phyloP scores from a whole-genome alignment of 352 stramenopile species.

The Salisapilia sapeloensis region DNA sequence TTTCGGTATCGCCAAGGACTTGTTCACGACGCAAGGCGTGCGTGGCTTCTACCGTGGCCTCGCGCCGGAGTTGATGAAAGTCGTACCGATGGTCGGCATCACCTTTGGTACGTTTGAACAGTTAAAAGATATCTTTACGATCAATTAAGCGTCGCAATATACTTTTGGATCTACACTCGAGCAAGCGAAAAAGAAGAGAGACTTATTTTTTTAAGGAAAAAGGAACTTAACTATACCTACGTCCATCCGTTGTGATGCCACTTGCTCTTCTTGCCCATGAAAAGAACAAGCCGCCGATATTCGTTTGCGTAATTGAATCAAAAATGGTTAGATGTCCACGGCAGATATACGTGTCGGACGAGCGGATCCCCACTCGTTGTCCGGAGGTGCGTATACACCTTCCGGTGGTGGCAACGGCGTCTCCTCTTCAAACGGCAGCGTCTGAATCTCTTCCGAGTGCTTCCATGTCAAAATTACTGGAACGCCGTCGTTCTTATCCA shows the following conservation, averaged over 20 bases:
- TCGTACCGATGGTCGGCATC: slow-evolving; percentile 93
- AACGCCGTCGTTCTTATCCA: slow-evolving; percentile 53
- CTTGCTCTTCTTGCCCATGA: slow-evolving; percentile 5
- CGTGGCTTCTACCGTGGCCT: slow-evolving; percentile 80
- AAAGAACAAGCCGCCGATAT: slow-evolving; percentile 1
- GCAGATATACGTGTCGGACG: slow-evolving; percentile 71
- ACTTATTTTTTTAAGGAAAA: too few relatives aligned
- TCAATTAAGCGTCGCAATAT: too few relatives aligned
- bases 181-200: too few relatives aligned
- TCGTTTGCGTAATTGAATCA: too few relatives aligned
- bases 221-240: too few relatives aligned
- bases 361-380: slow-evolving; percentile 75
- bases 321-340: slow-evolving; percentile 47
- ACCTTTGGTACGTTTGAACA: slow-evolving; percentile 93
- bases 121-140: slow-evolving; percentile 81
- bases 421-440: slow-evolving; percentile 63
- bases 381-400: slow-evolving; percentile 58
- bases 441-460: slow-evolving; percentile 59
- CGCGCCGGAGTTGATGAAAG: slow-evolving; percentile 92
- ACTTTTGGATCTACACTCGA: too few relatives aligned
- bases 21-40: slow-evolving; percentile 51
- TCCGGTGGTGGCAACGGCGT: slow-evolving; percentile 58
- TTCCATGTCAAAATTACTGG: slow-evolving; percentile 69
- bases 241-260: too few relatives aligned
- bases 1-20: slow-evolving; percentile 48